phyloP scores from a whole-genome alignment of 164 flowering plant species.

The Magnolia sinica region DNA sequence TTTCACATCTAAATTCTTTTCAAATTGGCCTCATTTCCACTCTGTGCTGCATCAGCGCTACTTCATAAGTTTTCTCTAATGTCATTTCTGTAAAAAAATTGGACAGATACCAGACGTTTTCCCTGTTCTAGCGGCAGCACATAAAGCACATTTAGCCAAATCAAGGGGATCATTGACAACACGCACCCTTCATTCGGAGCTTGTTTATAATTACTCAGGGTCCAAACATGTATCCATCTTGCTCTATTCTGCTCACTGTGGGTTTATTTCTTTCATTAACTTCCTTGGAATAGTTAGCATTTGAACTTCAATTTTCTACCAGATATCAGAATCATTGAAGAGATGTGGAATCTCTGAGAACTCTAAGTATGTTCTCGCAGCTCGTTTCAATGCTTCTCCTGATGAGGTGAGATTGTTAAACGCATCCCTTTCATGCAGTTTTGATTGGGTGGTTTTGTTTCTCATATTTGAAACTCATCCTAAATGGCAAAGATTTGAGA shows the following conservation, averaged over 20 bases:
- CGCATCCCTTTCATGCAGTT: too few relatives aligned
- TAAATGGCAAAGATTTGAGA: not conserved
- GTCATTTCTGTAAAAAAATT: not conserved
- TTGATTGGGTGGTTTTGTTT: not conserved
- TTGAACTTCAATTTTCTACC: slow-evolving; percentile 6
- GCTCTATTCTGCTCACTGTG: not conserved
- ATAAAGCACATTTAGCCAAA: slow-evolving; percentile 78
- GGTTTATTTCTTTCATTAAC: not conserved
- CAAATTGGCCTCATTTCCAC: not conserved
- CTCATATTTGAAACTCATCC: not conserved
- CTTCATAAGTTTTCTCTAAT: not conserved
- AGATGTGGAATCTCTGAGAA: slow-evolving; percentile 85
- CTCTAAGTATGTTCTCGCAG: slow-evolving; percentile 65
- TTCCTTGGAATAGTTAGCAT: not conserved
- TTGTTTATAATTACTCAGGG: slow-evolving; percentile 88
- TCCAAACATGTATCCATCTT: slow-evolving; percentile 73
- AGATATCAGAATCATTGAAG: slow-evolving; percentile 91
- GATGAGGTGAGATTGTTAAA: slow-evolving; percentile 56
- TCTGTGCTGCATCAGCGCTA: not conserved
- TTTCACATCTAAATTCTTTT: too few relatives aligned
- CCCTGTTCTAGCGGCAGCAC: slow-evolving; percentile 91
- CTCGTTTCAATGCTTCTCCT: slow-evolving; percentile 68
- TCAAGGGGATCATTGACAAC: slow-evolving; percentile 73
- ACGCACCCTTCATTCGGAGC: slow-evolving; percentile 87
- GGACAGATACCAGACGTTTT: slow-evolving; percentile 82